A percentile compares a stretch with the other conserved stretches of the same genome.
Evolutionary conservation across 257 asterid genomes (phyloP).

Genomic region (Phtheirospermum japonicum): DNA sequence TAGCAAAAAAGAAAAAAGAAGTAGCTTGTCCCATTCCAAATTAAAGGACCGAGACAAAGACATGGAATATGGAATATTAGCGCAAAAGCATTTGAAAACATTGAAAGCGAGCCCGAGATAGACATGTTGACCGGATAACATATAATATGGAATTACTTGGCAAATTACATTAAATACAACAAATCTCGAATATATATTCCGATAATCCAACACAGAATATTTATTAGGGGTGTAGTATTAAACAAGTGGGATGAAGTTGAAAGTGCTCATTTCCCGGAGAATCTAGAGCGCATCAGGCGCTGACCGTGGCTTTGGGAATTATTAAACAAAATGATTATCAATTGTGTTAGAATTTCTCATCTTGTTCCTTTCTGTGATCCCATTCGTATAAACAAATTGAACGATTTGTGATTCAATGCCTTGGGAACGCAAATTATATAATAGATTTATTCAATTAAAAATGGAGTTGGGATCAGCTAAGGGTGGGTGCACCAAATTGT

Average conservation of each 20-base stretch:
- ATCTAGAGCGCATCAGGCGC: constrained; percentile 98
- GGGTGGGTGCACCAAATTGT: too few relatives aligned
- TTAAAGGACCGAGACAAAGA: constrained; percentile 41
- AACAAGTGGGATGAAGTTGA: constrained; percentile 42
- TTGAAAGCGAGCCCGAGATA: constrained; percentile 27
- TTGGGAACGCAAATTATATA: too few relatives aligned
- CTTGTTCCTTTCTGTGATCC: constrained; percentile 34
- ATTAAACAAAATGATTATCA: constrained; percentile 9
- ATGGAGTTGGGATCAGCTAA: too few relatives aligned
- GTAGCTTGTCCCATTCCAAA: constrained; percentile 11
- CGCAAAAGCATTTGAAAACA: constrained; percentile 28
- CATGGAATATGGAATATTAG: constrained; percentile 36
- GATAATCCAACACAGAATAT: constrained; percentile 26
- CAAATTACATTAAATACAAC: background rate
- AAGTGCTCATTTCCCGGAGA: constrained; percentile 61
- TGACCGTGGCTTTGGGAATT: too few relatives aligned
- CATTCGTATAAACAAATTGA: too few relatives aligned
- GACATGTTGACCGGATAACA: constrained; percentile 35
- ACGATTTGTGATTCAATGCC: too few relatives aligned
- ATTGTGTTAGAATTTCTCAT: constrained; percentile 28
- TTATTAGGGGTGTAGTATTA: constrained; percentile 20
- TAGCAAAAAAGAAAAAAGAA: too few relatives aligned
- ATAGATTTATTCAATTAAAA: too few relatives aligned
- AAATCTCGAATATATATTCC: background rate
- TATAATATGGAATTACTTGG: background rate